Base-by-base conservation (phyloP, 768 basidiomycete species). In the Tephrocybe sp. region DNA sequence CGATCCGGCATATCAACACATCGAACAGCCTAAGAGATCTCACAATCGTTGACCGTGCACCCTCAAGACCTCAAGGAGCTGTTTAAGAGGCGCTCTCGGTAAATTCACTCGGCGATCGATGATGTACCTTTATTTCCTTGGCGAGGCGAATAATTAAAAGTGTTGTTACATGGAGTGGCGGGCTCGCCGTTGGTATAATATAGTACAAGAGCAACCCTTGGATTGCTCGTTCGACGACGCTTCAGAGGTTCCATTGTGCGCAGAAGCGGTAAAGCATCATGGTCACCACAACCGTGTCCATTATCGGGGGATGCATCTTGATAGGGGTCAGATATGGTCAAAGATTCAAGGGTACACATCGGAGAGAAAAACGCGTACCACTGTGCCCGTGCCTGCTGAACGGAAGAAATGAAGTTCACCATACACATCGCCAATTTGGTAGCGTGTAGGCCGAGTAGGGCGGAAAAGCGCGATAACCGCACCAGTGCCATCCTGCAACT, bases 251-350 rank as follows among this genome's bases (percentile, higher is more conserved):
- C 74, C 75, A 80, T 43, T 73, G 65, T 38, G 71, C 74, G 59
- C 86, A 88, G 67, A 90, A 88, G 42, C 91, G 85, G 71, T 88
- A 91, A 30, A 93, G 76, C 89, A 92, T 91, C 48, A 83, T 82
- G 24, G 90, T 90, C 58, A 93, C 83, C 23, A 86, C 86, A 54
- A 93, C 89, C 39, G 81, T 84, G 74, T 93, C 89, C 90, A 93
- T 93, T 68, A 93, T 85, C 58, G 90, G 90, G 45, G 89, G 90
- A 65, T 90, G 90, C 76, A 83, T 88, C 89, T 90, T 52, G 38
- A 58, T 86, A 64, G 40, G 54, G 45, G 58, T 18, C 45, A 55
- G 40, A 32, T 37, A 47, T 50, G 45, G 56, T 56, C 45, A 38
- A 58, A 40, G 45, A 39, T 57, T 52, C 25, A 49, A 37, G 33